Evolutionary conservation across 208 protist genomes (phyloP).

Genomic region (Blastocrithidia nonstop): DNA sequence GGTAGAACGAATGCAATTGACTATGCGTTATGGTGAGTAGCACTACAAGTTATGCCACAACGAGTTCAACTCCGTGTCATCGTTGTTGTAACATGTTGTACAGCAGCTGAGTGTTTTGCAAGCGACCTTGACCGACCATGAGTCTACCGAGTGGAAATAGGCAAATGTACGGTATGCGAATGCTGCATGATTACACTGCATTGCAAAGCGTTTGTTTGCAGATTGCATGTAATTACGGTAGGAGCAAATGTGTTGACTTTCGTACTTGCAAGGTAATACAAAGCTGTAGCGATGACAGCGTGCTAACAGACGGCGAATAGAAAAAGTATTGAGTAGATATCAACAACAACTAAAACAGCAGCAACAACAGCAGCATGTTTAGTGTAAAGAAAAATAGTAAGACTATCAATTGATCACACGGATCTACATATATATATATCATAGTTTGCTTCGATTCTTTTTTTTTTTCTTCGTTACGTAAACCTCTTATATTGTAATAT

Average conservation of each 20-base stretch:
- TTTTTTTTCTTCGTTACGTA: too few species aligned
- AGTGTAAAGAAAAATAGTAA: constrained; percentile 4
- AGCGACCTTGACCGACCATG: constrained; percentile 7
- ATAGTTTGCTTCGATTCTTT: constrained; percentile 2
- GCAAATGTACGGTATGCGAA: constrained; percentile 39
- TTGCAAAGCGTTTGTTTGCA: constrained; percentile 62
- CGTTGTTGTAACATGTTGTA: constrained; percentile 21
- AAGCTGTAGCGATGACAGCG: constrained; percentile 30
- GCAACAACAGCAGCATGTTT: constrained; percentile 11
- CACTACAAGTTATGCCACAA: constrained; percentile 15
- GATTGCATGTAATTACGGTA: constrained; percentile 54
- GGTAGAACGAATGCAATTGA: constrained; percentile 19
- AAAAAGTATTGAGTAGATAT: too few species aligned
- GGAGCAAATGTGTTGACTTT: constrained; percentile 21
- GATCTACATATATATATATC: not conserved
- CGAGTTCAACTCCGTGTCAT: constrained; percentile 10
- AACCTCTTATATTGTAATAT: too few species aligned
- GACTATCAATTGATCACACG: constrained; percentile 1
- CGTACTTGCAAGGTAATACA: constrained; percentile 14
- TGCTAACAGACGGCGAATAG: too few species aligned
- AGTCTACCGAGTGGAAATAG: constrained; percentile 20
- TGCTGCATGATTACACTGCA: constrained; percentile 44
- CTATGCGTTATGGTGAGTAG: constrained; percentile 14
- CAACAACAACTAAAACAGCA: constrained; percentile 5
- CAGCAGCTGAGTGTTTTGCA: constrained; percentile 27